Evolutionary conservation across 2,329 filamentous ascomycete species (phyloP).

Genomic region (Bipolaris cookei): DNA sequence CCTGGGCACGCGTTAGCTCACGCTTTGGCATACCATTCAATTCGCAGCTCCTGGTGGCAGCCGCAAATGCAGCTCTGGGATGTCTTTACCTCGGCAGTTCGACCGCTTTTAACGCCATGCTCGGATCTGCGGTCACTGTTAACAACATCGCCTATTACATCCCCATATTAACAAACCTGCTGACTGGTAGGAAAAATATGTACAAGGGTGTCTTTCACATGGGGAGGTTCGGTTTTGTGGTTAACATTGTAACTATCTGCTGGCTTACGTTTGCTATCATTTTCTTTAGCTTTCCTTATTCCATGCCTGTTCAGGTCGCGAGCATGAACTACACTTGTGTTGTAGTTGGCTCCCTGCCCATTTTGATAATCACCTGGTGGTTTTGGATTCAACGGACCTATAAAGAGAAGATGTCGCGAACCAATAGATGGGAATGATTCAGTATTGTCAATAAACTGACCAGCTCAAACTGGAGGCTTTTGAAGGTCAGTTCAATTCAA

Average conservation of each 20-base stretch:
- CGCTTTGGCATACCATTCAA: slow-evolving; percentile 15
- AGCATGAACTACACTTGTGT: slow-evolving; percentile 20
- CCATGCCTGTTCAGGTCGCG: slow-evolving; percentile 6
- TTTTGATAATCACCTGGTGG: slow-evolving; percentile 16
- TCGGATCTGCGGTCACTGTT: slow-evolving; percentile 15
- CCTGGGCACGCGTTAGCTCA: slow-evolving; percentile 1
- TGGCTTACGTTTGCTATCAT: slow-evolving; percentile 19
- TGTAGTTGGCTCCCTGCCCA: slow-evolving; percentile 11
- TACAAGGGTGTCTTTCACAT: slow-evolving; percentile 17
- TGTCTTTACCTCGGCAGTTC: slow-evolving; percentile 17
- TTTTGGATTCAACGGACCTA: background rate
- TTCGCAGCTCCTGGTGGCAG: slow-evolving; percentile 14
- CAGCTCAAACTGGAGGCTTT: too few species aligned
- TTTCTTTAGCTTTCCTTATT: slow-evolving; percentile 18
- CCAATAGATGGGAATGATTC: background rate
- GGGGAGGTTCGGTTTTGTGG: slow-evolving; percentile 10
- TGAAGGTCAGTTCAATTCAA: too few species aligned
- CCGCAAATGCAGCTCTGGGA: slow-evolving; percentile 13
- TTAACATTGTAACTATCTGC: slow-evolving; percentile 14
- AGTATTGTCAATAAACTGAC: too few species aligned
- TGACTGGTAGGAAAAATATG: slow-evolving; percentile 15
- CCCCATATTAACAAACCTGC: slow-evolving; percentile 15
- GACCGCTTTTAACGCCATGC: slow-evolving; percentile 17
- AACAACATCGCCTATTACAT: slow-evolving; percentile 20
- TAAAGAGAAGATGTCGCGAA: background rate